A percentile compares a stretch with the other conserved stretches of the same genome.
Conservation (phyloP, 495 filamentous ascomycete species). For the Alectoria sarmentosa region DNA sequence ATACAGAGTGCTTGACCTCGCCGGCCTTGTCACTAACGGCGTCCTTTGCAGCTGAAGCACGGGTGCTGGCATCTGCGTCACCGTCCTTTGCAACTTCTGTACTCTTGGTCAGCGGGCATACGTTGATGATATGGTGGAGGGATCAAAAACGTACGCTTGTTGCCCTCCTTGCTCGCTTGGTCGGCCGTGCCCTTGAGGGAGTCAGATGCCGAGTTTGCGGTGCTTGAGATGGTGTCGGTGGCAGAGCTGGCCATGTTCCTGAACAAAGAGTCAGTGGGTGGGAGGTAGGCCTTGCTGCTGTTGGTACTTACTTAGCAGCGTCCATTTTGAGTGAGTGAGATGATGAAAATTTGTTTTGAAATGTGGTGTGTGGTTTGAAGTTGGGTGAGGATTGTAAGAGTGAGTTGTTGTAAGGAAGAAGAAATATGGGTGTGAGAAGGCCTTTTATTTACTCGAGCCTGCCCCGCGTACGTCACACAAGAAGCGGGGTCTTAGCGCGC, state of each 20-base stretch:
- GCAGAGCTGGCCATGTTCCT: slow-evolving; percentile 11
- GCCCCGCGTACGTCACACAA: slow-evolving; percentile 16
- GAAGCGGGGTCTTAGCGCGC: neutral
- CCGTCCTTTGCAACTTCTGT: slow-evolving; percentile 50
- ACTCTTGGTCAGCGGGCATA: neutral
- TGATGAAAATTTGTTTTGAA: neutral
- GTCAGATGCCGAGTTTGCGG: slow-evolving; percentile 54
- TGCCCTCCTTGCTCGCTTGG: slow-evolving; percentile 55
- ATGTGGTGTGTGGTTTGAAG: neutral
- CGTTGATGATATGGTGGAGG: neutral
- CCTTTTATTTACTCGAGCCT: slow-evolving; percentile 8
- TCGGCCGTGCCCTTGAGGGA: slow-evolving; percentile 41
- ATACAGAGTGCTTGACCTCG: slow-evolving; percentile 42
- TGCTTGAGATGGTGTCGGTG: slow-evolving; percentile 32
- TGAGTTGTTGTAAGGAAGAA: neutral
- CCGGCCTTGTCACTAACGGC: slow-evolving; percentile 49
- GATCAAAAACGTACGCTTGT: slow-evolving; percentile 39
- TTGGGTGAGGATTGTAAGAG: neutral
- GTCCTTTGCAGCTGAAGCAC: slow-evolving; percentile 47
- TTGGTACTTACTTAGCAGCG: slow-evolving; percentile 10
- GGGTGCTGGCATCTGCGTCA: slow-evolving; percentile 42
- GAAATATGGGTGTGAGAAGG: neutral
- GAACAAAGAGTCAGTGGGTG: neutral
- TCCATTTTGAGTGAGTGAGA: slow-evolving; percentile 14
- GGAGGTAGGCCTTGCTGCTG: neutral